Conservation (phyloP, 1,284 basidiomycete genomes). For the Malassezia obtusa region DNA sequence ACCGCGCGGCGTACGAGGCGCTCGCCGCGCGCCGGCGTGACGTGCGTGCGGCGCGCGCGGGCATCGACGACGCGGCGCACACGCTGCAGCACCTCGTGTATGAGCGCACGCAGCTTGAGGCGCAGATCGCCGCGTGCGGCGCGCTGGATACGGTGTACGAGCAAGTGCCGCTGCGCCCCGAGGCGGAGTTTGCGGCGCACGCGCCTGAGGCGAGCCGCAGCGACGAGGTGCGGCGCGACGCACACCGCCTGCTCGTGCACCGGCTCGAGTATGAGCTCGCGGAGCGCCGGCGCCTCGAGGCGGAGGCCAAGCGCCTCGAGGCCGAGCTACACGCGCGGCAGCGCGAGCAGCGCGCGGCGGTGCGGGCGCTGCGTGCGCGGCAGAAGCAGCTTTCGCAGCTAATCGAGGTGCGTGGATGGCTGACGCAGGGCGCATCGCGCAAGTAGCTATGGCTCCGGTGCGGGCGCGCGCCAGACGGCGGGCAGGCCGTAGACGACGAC, state of each 20-base stretch:
- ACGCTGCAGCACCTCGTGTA: not conserved
- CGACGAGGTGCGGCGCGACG: not conserved
- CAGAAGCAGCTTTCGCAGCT: constrained; percentile 57
- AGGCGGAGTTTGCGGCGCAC: not conserved
- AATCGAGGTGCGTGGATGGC: not conserved
- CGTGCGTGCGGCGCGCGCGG: not conserved
- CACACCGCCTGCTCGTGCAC: not conserved
- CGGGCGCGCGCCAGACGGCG: constrained; percentile 29
- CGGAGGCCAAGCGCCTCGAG: constrained; percentile 1
- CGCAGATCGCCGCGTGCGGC: constrained; percentile 5
- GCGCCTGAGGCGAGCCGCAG: not conserved
- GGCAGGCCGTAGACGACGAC: constrained; percentile 91
- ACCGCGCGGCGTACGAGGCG: constrained; percentile 7
- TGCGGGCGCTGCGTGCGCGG: constrained; percentile 81
- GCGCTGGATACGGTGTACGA: constrained; percentile 10
- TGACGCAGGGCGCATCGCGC: not conserved
- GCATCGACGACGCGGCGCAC: not conserved
- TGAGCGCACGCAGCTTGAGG: constrained; percentile 10
- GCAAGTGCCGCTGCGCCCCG: constrained; percentile 2
- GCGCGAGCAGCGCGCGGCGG: constrained; percentile 20
- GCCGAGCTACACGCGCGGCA: not conserved
- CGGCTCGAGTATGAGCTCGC: constrained; percentile 7
- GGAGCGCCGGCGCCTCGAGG: constrained; percentile 11
- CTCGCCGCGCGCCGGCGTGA: not conserved
- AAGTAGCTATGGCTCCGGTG: not conserved